Evolutionary conservation across 139 green algal species (phyloP).

Genomic region (Yamagishiella unicocca): DNA sequence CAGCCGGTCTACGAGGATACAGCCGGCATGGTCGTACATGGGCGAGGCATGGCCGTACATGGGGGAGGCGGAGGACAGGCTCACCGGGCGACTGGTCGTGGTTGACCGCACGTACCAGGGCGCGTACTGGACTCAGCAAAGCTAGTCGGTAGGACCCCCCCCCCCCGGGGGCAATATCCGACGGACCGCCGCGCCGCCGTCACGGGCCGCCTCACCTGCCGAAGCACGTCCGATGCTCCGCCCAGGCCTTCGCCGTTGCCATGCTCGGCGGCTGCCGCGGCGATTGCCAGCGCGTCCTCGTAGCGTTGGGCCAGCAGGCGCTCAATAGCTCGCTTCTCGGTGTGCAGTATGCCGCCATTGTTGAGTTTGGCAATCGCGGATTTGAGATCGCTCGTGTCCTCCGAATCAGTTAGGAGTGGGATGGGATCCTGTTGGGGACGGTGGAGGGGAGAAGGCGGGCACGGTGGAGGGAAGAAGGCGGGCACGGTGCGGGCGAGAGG

Average conservation of each 20-base stretch:
- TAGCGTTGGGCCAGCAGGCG: conserved; percentile 43
- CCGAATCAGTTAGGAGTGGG: neutral
- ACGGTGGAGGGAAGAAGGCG: too few relatives aligned
- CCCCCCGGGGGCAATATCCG: too few relatives aligned
- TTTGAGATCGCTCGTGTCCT: conserved; percentile 16
- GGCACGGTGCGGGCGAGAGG: neutral
- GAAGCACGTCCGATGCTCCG: conserved; percentile 1
- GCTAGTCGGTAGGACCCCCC: too few relatives aligned
- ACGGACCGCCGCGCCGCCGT: too few relatives aligned
- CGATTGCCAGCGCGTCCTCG: conserved; percentile 31
- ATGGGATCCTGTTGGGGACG: neutral
- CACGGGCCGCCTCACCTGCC: conserved; percentile 7
- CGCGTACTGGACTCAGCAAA: too few relatives aligned
- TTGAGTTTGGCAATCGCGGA: conserved; percentile 35
- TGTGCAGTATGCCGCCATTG: conserved; percentile 33
- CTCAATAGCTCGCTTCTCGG: conserved; percentile 40
- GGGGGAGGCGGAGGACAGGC: neutral
- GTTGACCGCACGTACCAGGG: too few relatives aligned
- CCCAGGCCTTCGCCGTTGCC: neutral
- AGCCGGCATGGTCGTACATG: too few relatives aligned
- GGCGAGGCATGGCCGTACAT: neutral
- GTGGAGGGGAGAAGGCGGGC: neutral
- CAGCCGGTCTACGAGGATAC: too few relatives aligned
- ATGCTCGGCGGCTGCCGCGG: neutral
- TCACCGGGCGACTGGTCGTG: too few relatives aligned